Conservation (phyloP, 768 basidiomycete species). For the Hygrocybe punicea region DNA sequence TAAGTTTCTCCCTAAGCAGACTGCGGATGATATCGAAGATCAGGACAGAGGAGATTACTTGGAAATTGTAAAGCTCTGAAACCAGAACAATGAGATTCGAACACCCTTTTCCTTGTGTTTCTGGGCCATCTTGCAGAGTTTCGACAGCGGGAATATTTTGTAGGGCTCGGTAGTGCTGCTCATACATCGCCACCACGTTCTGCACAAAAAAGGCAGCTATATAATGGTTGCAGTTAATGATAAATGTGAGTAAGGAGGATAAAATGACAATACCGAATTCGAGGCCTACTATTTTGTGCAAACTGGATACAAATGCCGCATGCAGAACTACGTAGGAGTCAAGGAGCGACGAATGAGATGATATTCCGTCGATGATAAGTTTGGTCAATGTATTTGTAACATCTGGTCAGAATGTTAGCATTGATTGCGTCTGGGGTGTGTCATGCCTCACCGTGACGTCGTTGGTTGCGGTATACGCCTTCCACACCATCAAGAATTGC, state of each 20-base stretch:
- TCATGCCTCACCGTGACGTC: slow-evolving; percentile 65
- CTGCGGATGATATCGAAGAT: slow-evolving; percentile 85
- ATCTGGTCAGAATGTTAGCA: slow-evolving; percentile 44
- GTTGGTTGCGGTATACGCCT: slow-evolving; percentile 68
- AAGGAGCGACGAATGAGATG: slow-evolving; percentile 73
- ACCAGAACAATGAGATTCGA: slow-evolving; percentile 84
- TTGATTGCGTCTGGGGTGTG: background rate
- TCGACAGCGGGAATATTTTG: slow-evolving; percentile 6
- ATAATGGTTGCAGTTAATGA: slow-evolving; percentile 1
- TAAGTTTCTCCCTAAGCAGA: slow-evolving; percentile 60
- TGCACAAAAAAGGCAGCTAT: slow-evolving; percentile 88
- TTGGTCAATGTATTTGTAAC: slow-evolving; percentile 75
- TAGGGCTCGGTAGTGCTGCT: slow-evolving; percentile 45
- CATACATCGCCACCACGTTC: slow-evolving; percentile 62
- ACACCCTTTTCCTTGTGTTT: slow-evolving; percentile 73
- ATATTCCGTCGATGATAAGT: slow-evolving; percentile 74
- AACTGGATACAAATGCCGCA: slow-evolving; percentile 75
- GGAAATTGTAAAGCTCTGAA: slow-evolving; percentile 94
- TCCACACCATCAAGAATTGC: slow-evolving; percentile 72
- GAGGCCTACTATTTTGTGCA: slow-evolving; percentile 78
- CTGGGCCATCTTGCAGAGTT: slow-evolving; percentile 22
- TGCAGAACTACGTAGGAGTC: slow-evolving; percentile 89
- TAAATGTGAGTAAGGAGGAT: background rate
- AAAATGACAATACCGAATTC: slow-evolving; percentile 71
- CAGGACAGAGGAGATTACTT: slow-evolving; percentile 84